Evolutionary conservation across 2,329 filamentous ascomycete genomes (phyloP).

Genomic region (Colletotrichum scovillei): DNA sequence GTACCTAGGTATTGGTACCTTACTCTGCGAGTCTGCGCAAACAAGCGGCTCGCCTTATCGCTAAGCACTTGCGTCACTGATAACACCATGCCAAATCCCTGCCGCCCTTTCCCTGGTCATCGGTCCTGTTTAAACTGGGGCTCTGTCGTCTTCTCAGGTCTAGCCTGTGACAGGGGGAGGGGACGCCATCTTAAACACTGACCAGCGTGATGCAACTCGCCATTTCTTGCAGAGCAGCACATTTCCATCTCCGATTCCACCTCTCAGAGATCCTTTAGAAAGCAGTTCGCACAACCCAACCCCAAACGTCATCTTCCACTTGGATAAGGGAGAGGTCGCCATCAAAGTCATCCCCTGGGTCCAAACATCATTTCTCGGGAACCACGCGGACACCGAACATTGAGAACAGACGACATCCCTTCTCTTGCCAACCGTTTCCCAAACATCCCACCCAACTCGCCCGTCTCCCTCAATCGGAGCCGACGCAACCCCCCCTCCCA

Average conservation of each 20-base stretch:
- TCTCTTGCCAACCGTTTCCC: neutral
- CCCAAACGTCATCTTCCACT: neutral
- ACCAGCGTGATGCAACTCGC: constrained; percentile 31
- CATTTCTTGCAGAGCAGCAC: constrained; percentile 10
- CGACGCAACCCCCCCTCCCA: neutral
- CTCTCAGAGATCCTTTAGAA: neutral
- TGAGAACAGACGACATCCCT: constrained; percentile 19
- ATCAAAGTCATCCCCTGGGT: no score
- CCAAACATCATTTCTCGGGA: constrained; percentile 1
- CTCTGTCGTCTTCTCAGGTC: constrained; percentile 25
- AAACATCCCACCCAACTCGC: neutral
- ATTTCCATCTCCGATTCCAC: neutral
- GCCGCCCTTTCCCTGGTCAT: constrained; percentile 28
- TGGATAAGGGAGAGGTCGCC: neutral
- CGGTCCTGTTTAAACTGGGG: constrained; percentile 32
- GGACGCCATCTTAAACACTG: constrained; percentile 27
- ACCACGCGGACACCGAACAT: neutral
- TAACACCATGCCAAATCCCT: constrained; percentile 32
- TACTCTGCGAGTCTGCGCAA: neutral
- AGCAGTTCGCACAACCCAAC: neutral
- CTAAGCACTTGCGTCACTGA: constrained; percentile 36
- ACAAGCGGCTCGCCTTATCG: constrained; percentile 23
- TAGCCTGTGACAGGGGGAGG: constrained; percentile 29
- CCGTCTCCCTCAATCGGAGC: neutral
- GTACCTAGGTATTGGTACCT: neutral